Percentiles rank a stretch among this genome's conserved stretches.
Conservation (phyloP, 2,329 filamentous ascomycete species). For the Cordyceps farinosa region DNA sequence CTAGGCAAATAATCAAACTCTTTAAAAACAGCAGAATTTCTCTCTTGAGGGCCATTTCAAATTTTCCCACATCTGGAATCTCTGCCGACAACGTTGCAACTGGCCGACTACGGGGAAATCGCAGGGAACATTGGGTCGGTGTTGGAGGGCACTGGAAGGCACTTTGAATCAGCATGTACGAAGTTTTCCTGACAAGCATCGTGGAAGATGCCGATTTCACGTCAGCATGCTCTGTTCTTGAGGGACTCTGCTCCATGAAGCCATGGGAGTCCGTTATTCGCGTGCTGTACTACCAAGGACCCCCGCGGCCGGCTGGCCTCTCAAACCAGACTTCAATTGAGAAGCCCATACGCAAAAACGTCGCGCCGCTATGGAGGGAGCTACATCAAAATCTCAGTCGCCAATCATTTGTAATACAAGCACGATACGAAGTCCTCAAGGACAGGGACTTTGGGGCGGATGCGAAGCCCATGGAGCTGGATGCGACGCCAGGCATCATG, state of each 20-base stretch:
- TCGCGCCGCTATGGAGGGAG: slow-evolving; percentile 45
- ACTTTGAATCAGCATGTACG: slow-evolving; percentile 44
- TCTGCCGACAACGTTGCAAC: too few relatives aligned
- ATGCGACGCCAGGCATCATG: slow-evolving; percentile 45
- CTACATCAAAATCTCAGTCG: slow-evolving; percentile 52
- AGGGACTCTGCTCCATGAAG: slow-evolving; percentile 55
- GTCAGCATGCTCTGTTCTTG: slow-evolving; percentile 49
- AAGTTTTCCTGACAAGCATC: slow-evolving; percentile 55
- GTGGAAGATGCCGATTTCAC: slow-evolving; percentile 49
- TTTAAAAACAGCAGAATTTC: background rate
- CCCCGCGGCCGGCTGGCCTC: slow-evolving; percentile 43
- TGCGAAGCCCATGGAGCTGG: slow-evolving; percentile 35
- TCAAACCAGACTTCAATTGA: slow-evolving; percentile 39
- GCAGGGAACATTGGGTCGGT: background rate
- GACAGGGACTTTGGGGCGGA: slow-evolving; percentile 44
- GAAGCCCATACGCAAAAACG: slow-evolving; percentile 37
- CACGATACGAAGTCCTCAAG: slow-evolving; percentile 50
- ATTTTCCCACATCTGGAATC: background rate
- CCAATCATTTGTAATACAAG: slow-evolving; percentile 55
- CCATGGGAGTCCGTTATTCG: slow-evolving; percentile 48
- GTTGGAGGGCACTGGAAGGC: background rate
- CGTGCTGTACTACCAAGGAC: slow-evolving; percentile 52
- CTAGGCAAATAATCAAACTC: background rate
- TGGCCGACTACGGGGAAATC: background rate
- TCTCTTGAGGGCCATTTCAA: background rate